phyloP scores from a whole-genome alignment of 1,284 basidiomycete species.

The Spongispora temasekensis region DNA sequence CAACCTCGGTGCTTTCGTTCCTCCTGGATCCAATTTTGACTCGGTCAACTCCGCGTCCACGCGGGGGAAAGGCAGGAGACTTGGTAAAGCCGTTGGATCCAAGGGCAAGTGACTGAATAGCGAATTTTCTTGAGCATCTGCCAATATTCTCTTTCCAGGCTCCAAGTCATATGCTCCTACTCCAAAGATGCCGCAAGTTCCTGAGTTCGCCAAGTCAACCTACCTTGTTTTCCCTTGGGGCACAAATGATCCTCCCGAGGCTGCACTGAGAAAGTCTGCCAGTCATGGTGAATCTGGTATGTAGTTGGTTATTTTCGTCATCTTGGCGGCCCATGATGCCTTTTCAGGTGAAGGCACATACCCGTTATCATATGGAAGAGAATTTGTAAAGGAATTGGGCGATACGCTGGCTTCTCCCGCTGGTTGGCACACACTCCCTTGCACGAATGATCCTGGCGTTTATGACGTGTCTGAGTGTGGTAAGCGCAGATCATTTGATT shows the following conservation, averaged over 20 bases:
- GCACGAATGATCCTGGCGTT: constrained; percentile 51
- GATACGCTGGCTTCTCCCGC: constrained; percentile 70
- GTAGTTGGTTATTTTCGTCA: not conserved
- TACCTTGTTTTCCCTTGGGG: constrained; percentile 79
- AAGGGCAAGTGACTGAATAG: constrained; percentile 9
- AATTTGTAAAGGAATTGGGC: constrained; percentile 18
- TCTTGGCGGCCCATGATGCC: too few species aligned
- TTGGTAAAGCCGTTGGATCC: constrained; percentile 17
- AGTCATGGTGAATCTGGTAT: constrained; percentile 18
- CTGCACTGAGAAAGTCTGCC: constrained; percentile 49
- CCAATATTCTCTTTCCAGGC: constrained; percentile 5
- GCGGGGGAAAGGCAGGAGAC: constrained; percentile 12
- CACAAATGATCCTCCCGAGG: constrained; percentile 70
- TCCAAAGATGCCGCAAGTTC: constrained; percentile 34
- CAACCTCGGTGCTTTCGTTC: constrained; percentile 28
- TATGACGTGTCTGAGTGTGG: constrained; percentile 12
- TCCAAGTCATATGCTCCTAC: constrained; percentile 5
- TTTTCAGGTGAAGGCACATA: constrained; percentile 8
- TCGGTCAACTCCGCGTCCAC: constrained; percentile 11
- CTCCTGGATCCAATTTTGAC: constrained; percentile 19
- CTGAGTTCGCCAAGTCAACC: constrained; percentile 40
- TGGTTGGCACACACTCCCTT: constrained; percentile 85
- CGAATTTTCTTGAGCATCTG: not conserved
- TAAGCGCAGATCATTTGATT: not conserved
- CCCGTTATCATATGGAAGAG: constrained; percentile 28